These are phyloP conservation scores for Backusella morwellensis DNA, from an alignment of 192 early-diverging fungal species.

Conservation along the genomic window DNA sequence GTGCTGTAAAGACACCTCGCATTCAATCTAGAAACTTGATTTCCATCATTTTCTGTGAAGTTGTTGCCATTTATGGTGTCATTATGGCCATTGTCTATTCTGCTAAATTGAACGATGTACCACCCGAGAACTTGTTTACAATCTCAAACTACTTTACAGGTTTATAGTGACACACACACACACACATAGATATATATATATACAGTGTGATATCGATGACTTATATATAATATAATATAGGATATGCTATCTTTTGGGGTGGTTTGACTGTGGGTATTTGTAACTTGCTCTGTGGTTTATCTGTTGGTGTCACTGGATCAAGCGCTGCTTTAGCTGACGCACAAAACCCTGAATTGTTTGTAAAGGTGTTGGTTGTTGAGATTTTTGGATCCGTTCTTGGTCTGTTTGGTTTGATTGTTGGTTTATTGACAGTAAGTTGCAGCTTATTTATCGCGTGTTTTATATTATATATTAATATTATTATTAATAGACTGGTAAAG, in stretches of 20 bases:
- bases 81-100: slow-evolving; percentile 98
- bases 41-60: slow-evolving; percentile 99
- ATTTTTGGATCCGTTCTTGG: slow-evolving; percentile 96
- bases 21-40: slow-evolving; percentile 97
- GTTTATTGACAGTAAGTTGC: slow-evolving; percentile 69
- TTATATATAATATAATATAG: slow-evolving; percentile 31
- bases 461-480: neutral
- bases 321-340: slow-evolving; percentile 94
- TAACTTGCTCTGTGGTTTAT: slow-evolving; percentile 90
- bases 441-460: neutral
- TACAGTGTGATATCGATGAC: neutral
- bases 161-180: slow-evolving; percentile 15
- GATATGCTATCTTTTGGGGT: slow-evolving; percentile 91
- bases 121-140: slow-evolving; percentile 44
- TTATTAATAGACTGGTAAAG: slow-evolving; percentile 33
- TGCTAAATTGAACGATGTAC: slow-evolving; percentile 70
- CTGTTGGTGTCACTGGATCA: slow-evolving; percentile 90
- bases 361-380: slow-evolving; percentile 95
- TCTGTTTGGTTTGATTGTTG: slow-evolving; percentile 95
- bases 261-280: slow-evolving; percentile 91
- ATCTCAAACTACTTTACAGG: slow-evolving; percentile 77
- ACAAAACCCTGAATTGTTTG: slow-evolving; percentile 90
- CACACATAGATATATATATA: neutral
- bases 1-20: slow-evolving; percentile 83
- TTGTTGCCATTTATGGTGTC: slow-evolving; percentile 98